phyloP scores from a whole-genome alignment of 2,329 filamentous ascomycete species.

The Chaetomium globosum region DNA sequence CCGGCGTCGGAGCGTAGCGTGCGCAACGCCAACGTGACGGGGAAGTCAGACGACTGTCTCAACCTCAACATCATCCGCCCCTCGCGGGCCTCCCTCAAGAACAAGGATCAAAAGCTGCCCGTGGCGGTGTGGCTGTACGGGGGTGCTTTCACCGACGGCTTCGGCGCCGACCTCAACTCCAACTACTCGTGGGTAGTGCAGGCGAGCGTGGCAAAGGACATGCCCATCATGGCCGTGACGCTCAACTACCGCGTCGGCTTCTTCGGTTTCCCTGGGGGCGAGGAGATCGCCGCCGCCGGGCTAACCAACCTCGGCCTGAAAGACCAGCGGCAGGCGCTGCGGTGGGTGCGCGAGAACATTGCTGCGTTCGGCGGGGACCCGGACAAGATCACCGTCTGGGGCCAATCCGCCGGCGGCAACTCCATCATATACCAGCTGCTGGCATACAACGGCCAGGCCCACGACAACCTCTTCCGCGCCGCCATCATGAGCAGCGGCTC shows the following conservation, averaged over 20 bases:
- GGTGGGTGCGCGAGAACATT: slow-evolving; percentile 80
- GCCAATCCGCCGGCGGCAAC: slow-evolving; percentile 71
- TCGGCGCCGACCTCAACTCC: slow-evolving; percentile 10
- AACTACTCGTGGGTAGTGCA: slow-evolving; percentile 5
- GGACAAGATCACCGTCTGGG: slow-evolving; percentile 77
- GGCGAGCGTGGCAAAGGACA: slow-evolving; percentile 41
- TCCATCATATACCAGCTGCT: slow-evolving; percentile 77
- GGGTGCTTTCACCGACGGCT: neutral
- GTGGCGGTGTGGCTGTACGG: slow-evolving; percentile 10
- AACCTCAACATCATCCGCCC: slow-evolving; percentile 13
- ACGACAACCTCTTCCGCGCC: slow-evolving; percentile 72
- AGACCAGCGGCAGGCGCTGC: slow-evolving; percentile 70
- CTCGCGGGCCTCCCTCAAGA: neutral
- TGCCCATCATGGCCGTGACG: slow-evolving; percentile 73
- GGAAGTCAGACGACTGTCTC: neutral
- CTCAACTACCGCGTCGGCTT: slow-evolving; percentile 77
- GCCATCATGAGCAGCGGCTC: slow-evolving; percentile 78
- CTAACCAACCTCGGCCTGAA: slow-evolving; percentile 70
- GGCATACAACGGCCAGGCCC: slow-evolving; percentile 73
- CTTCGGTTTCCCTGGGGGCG: slow-evolving; percentile 72
- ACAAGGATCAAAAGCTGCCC: neutral
- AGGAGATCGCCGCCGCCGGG: slow-evolving; percentile 67
- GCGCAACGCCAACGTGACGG: slow-evolving; percentile 8
- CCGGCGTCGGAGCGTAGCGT: neutral
- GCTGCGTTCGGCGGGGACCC: slow-evolving; percentile 77